Evolutionary conservation across 495 filamentous ascomycete species (phyloP).

Genomic region (Cercophora newfieldiana): DNA sequence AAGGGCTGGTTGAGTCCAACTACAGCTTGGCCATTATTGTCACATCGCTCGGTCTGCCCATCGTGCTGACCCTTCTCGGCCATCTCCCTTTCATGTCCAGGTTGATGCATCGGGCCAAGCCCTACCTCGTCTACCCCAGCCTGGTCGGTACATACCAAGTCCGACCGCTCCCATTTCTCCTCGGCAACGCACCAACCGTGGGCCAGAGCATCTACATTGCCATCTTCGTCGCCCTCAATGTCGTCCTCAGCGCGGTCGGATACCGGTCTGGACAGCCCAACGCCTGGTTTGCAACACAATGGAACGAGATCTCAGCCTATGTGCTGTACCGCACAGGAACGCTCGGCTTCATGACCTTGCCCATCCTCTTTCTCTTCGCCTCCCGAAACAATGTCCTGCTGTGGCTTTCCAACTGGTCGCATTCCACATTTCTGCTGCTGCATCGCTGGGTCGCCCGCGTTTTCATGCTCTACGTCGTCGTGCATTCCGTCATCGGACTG

Average conservation of each 20-base stretch:
- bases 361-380: background rate
- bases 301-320: background rate
- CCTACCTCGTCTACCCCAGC: slow-evolving; percentile 27
- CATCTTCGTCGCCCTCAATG: slow-evolving; percentile 40
- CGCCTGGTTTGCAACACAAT: background rate
- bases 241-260: slow-evolving; percentile 35
- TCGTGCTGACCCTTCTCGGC: background rate
- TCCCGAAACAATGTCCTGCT: background rate
- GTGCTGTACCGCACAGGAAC: background rate
- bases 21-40: background rate
- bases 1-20: background rate
- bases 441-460: slow-evolving; percentile 3
- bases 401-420: slow-evolving; percentile 6
- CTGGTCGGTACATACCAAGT: slow-evolving; percentile 13
- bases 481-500: slow-evolving; percentile 36
- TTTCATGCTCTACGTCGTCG: slow-evolving; percentile 14
- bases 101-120: background rate
- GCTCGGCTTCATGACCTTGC: background rate
- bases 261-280: slow-evolving; percentile 23
- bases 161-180: slow-evolving; percentile 25
- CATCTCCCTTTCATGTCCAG: background rate
- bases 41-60: background rate
- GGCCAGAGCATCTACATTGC: slow-evolving; percentile 43
- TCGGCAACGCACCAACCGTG: slow-evolving; percentile 39
- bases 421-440: slow-evolving; percentile 1